Evolutionary conservation across 257 asterid genomes (phyloP).

Genomic region (Solanum dulcamara): DNA sequence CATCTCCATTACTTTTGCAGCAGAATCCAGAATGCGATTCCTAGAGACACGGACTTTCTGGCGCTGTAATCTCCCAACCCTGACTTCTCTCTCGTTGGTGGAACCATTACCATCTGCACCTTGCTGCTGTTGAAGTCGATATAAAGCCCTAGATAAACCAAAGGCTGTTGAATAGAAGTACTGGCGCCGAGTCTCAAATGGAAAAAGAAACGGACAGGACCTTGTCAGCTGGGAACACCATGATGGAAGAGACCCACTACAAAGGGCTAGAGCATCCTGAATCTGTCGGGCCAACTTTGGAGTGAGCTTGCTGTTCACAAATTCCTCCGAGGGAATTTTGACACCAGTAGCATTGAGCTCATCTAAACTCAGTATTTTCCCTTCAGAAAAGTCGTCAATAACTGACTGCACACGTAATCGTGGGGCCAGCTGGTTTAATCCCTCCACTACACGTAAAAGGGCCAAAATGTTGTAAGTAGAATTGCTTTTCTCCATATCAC

Average conservation of each 20-base stretch:
- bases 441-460: slow-evolving; percentile 81
- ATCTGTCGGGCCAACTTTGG: slow-evolving; percentile 92
- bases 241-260: slow-evolving; percentile 92
- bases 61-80: slow-evolving; percentile 84
- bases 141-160: slow-evolving; percentile 86
- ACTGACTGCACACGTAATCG: slow-evolving; percentile 49
- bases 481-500: slow-evolving; percentile 83
- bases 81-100: slow-evolving; percentile 66
- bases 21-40: slow-evolving; percentile 85
- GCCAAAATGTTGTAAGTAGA: slow-evolving; percentile 86
- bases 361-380: slow-evolving; percentile 43
- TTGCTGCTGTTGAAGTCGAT: slow-evolving; percentile 97
- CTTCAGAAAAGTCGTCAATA: slow-evolving; percentile 67
- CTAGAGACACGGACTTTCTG: slow-evolving; percentile 98
- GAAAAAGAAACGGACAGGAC: slow-evolving; percentile 94
- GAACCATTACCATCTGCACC: slow-evolving; percentile 89
- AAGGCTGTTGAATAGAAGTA: slow-evolving; percentile 97
- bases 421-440: slow-evolving; percentile 90
- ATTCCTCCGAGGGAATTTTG: slow-evolving; percentile 54
- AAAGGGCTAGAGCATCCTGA: slow-evolving; percentile 95
- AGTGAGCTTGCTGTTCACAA: slow-evolving; percentile 75
- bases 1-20: slow-evolving; percentile 98
- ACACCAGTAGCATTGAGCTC: slow-evolving; percentile 33
- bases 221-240: slow-evolving; percentile 99
- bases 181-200: slow-evolving; percentile 96